phyloP scores from a whole-genome alignment of 2,329 filamentous ascomycete species.

The Shiraia bambusicola region DNA sequence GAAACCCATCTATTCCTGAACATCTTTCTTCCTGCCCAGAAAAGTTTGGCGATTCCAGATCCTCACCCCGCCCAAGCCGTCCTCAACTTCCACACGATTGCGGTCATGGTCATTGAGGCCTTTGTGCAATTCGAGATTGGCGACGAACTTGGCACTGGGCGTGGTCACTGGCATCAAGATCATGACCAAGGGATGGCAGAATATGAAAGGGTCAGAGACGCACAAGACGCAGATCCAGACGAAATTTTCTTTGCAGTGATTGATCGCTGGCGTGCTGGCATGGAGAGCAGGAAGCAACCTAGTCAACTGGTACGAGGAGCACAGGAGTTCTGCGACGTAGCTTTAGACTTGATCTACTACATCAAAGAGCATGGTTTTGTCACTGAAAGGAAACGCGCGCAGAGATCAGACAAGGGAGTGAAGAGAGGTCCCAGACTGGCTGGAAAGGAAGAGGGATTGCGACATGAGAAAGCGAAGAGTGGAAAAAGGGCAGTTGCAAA shows the following conservation, averaged over 20 bases:
- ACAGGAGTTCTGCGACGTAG: conserved; percentile 39
- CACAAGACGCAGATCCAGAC: conserved; percentile 20
- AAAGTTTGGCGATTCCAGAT: conserved; percentile 18
- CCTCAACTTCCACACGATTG: conserved; percentile 39
- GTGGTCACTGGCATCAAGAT: conserved; percentile 9
- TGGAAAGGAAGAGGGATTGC: background rate
- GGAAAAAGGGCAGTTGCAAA: conserved; percentile 1
- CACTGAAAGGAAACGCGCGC: conserved; percentile 12
- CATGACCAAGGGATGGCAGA: conserved; percentile 6
- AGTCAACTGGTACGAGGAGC: conserved; percentile 25
- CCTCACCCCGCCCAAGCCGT: conserved; percentile 22
- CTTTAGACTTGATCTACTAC: conserved; percentile 32
- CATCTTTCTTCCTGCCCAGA: conserved; percentile 34
- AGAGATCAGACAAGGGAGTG: conserved; percentile 18
- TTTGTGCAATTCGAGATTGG: conserved; percentile 30
- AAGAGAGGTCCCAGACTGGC: conserved; percentile 12
- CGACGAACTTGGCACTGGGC: conserved; percentile 19
- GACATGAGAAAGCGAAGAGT: conserved; percentile 1
- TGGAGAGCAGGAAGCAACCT: conserved; percentile 15
- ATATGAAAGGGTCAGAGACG: conserved; percentile 8
- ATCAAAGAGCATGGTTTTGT: conserved; percentile 32
- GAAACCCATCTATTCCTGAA: conserved; percentile 30
- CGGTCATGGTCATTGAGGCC: conserved; percentile 34
- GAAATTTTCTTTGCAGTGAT: conserved; percentile 38
- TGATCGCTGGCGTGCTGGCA: conserved; percentile 36